A percentile compares a stretch with the other conserved stretches of the same genome.
Conservation (phyloP, 2,329 filamentous ascomycete genomes). For the Stemphylium beticola region DNA sequence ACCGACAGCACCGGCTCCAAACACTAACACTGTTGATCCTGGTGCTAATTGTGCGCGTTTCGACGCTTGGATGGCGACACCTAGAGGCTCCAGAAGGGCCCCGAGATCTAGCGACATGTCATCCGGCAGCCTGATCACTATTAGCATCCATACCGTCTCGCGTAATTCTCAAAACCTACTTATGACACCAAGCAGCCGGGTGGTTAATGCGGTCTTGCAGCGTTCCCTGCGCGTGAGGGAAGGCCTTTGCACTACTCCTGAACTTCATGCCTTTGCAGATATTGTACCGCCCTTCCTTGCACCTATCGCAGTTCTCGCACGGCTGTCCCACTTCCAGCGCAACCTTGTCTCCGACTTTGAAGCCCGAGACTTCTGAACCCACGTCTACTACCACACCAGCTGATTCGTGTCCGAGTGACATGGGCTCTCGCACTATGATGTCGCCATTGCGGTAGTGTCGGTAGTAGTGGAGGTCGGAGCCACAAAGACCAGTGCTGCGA, state of each 20-base stretch:
- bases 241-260: conserved; percentile 64
- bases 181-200: conserved; percentile 65
- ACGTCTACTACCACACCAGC: conserved; percentile 77
- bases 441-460: conserved; percentile 84
- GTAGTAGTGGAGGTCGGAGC: conserved; percentile 84
- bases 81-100: conserved; percentile 65
- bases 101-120: conserved; percentile 62
- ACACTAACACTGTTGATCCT: conserved; percentile 60
- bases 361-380: conserved; percentile 66
- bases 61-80: conserved; percentile 66
- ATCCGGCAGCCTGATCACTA: conserved; percentile 53
- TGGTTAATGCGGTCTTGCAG: conserved; percentile 68
- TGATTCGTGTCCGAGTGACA: conserved; percentile 81
- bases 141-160: conserved; percentile 7
- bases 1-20: conserved; percentile 68
- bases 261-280: conserved; percentile 66
- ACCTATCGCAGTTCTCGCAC: conserved; percentile 69
- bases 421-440: conserved; percentile 80
- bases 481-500: conserved; percentile 72
- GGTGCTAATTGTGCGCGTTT: conserved; percentile 58
- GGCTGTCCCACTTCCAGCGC: conserved; percentile 92
- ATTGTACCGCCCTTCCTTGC: conserved; percentile 65
- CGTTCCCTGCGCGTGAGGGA: conserved; percentile 69
- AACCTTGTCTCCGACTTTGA: conserved; percentile 79
- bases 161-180: conserved; percentile 31